A percentile compares a stretch with the other conserved stretches of the same genome.
phyloP scores from a whole-genome alignment of 345 rosid genomes.

The Moricandia arvensis region DNA sequence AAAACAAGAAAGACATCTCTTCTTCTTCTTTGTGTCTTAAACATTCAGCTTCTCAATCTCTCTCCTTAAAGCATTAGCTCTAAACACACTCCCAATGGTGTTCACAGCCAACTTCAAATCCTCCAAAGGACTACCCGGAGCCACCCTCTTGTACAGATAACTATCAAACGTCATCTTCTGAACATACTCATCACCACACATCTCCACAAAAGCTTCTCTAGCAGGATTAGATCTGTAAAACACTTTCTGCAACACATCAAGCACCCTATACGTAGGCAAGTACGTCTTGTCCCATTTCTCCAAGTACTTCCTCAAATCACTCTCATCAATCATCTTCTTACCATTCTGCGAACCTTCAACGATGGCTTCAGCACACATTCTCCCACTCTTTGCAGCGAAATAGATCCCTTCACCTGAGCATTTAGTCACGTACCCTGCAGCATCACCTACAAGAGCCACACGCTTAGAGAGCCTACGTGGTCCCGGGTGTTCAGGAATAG shows the following conservation, averaged over 20 bases:
- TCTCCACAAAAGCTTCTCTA: conserved; percentile 88
- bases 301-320: conserved; percentile 84
- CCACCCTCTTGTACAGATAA: conserved; percentile 80
- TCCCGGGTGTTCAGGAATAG: conserved; percentile 85
- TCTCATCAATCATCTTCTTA: conserved; percentile 78
- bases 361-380: conserved; percentile 93
- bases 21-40: conserved; percentile 30
- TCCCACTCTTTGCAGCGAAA: conserved; percentile 92
- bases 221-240: conserved; percentile 90
- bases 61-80: conserved; percentile 82
- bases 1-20: background rate
- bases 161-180: conserved; percentile 98
- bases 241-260: conserved; percentile 83
- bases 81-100: conserved; percentile 92
- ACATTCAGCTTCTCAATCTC: conserved; percentile 83
- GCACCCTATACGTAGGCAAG: conserved; percentile 90
- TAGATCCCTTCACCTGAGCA: conserved; percentile 94
- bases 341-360: conserved; percentile 80
- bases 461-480: conserved; percentile 66
- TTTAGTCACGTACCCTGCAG: conserved; percentile 90
- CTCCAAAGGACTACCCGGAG: conserved; percentile 78
- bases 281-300: conserved; percentile 97
- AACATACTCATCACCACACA: conserved; percentile 88
- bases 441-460: conserved; percentile 83
- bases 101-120: conserved; percentile 88